phyloP scores from a whole-genome alignment of 1,284 basidiomycete species.

The Boletus hoseneyae region DNA sequence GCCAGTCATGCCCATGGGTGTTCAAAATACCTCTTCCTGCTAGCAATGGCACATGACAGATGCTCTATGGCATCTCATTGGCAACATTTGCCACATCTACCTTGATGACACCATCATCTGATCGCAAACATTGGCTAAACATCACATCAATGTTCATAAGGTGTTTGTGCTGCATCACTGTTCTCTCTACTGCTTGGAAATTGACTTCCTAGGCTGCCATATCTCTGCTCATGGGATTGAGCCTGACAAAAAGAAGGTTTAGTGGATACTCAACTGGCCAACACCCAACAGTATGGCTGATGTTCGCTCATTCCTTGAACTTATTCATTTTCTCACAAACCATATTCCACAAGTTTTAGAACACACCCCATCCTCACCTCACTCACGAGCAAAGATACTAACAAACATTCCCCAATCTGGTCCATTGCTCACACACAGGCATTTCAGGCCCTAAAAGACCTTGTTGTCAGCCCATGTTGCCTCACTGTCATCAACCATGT shows the following conservation, averaged over 20 bases:
- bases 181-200: not conserved
- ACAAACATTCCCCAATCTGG: no score
- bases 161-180: not conserved
- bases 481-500: constrained; percentile 28
- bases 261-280: not conserved
- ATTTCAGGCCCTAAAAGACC: constrained; percentile 39
- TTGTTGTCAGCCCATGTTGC: constrained; percentile 28
- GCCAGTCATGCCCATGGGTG: constrained; percentile 30
- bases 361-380: no score
- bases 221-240: not conserved
- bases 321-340: constrained; percentile 29
- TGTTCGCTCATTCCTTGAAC: constrained; percentile 34
- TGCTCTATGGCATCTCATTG: constrained; percentile 18
- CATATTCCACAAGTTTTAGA: no score
- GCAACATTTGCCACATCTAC: constrained; percentile 29
- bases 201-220: not conserved
- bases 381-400: no score
- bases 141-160: constrained; percentile 20
- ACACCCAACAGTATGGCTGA: no score
- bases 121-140: constrained; percentile 29
- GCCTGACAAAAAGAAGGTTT: not conserved
- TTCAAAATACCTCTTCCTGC: constrained; percentile 20
- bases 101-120: constrained; percentile 41
- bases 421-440: no score
- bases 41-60: constrained; percentile 21